Evolutionary conservation across 257 asterid genomes (phyloP).

Genomic region (Solanum lycopersicoides): DNA sequence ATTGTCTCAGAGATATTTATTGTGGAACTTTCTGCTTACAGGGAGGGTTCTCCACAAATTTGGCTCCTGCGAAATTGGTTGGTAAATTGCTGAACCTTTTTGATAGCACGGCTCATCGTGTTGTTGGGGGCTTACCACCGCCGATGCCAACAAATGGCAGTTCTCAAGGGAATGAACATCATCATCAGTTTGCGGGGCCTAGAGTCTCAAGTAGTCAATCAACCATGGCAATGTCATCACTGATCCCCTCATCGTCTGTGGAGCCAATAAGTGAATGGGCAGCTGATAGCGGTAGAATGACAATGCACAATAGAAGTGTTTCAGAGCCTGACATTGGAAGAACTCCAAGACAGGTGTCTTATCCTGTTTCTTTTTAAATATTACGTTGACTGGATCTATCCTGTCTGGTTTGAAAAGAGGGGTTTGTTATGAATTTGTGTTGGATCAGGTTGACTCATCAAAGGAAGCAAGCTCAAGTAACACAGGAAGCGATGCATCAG

Average conservation of each 20-base stretch:
- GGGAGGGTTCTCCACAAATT: conserved; percentile 94
- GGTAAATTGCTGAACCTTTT: conserved; percentile 80
- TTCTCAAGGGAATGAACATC: conserved; percentile 33
- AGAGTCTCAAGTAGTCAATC: conserved; percentile 87
- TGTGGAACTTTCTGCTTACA: conserved; percentile 20
- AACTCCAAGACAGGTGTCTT: conserved; percentile 83
- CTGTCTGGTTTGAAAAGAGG: neutral
- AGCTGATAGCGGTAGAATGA: conserved; percentile 35
- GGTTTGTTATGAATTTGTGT: neutral
- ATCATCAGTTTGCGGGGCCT: conserved; percentile 42
- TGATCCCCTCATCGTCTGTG: conserved; percentile 57
- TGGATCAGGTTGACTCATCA: conserved; percentile 59
- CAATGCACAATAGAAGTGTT: conserved; percentile 75
- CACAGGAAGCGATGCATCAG: conserved; percentile 39
- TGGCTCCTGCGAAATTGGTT: conserved; percentile 66
- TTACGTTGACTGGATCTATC: neutral
- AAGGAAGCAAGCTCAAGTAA: conserved; percentile 51
- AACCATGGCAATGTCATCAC: conserved; percentile 88
- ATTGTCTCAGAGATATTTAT: neutral
- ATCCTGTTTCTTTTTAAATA: neutral
- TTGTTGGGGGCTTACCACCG: conserved; percentile 74
- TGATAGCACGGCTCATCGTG: conserved; percentile 76
- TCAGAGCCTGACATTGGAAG: conserved; percentile 98
- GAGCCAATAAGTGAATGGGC: conserved; percentile 65
- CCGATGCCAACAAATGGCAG: conserved; percentile 42